phyloP scores from a whole-genome alignment of 2,329 filamentous ascomycete genomes.

The Nemania sp. region DNA sequence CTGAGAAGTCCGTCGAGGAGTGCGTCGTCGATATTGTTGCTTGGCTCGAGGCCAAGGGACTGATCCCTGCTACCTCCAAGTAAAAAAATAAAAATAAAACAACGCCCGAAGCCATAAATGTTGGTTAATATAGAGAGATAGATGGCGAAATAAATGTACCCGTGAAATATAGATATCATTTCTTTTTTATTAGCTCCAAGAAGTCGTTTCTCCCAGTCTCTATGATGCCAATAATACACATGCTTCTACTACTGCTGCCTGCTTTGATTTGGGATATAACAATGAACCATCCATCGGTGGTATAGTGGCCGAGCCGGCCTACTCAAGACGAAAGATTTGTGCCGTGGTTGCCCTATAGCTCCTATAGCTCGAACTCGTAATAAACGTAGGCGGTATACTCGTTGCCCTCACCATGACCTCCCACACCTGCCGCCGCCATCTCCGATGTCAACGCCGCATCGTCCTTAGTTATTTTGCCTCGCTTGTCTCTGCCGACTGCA shows the following conservation, averaged over 20 bases:
- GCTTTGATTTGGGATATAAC: conserved; percentile 28
- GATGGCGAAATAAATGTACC: conserved; percentile 11
- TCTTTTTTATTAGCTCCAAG: conserved; percentile 18
- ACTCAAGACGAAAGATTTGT: conserved; percentile 5
- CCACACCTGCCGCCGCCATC: conserved; percentile 80
- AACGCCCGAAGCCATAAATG: too few species aligned
- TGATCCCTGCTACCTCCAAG: conserved; percentile 56
- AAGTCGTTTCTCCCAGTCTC: conserved; percentile 13
- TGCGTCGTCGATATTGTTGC: conserved; percentile 86
- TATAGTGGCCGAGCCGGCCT: conserved; percentile 25
- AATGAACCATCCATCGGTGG: conserved; percentile 20
- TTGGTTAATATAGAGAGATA: conserved; percentile 9
- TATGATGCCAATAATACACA: conserved; percentile 12
- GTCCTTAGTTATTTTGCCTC: conserved; percentile 90
- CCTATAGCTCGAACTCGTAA: conserved; percentile 87
- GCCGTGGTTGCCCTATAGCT: conserved; percentile 62
- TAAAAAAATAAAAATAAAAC: conserved; percentile 4
- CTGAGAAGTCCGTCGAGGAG: conserved; percentile 86
- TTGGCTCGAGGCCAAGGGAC: conserved; percentile 79
- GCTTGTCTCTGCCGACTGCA: conserved; percentile 93
- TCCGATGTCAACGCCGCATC: conserved; percentile 83
- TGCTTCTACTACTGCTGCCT: conserved; percentile 16
- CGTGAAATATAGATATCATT: conserved; percentile 24
- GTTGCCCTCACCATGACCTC: conserved; percentile 69
- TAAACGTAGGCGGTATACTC: conserved; percentile 98